phyloP scores from a whole-genome alignment of 371 early-diverging fungal species.

The Capillidium heterosporum region DNA sequence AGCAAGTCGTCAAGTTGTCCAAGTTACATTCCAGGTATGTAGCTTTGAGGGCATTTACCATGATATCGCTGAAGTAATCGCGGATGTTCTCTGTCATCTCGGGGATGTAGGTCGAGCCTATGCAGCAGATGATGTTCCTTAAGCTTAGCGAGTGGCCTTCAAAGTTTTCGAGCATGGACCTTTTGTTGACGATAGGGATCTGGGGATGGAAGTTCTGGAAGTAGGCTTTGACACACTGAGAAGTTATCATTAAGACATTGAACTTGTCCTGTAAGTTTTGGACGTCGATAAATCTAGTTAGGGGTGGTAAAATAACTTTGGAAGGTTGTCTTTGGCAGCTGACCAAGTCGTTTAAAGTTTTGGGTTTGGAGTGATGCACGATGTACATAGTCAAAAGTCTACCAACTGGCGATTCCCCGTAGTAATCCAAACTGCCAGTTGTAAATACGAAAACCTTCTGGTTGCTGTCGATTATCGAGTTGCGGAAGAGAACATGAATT shows the following conservation, averaged over 20 bases:
- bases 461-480: slow-evolving; percentile 1
- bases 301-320: too few relatives aligned
- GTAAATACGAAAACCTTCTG: background rate
- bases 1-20: background rate
- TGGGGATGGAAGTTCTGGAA: background rate
- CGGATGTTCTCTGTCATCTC: background rate
- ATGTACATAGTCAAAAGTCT: background rate
- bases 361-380: background rate
- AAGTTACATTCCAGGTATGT: background rate
- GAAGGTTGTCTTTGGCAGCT: too few relatives aligned
- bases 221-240: slow-evolving; percentile 8
- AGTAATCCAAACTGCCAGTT: slow-evolving; percentile 1
- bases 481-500: background rate
- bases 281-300: too few relatives aligned
- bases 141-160: background rate
- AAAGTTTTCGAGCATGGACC: background rate
- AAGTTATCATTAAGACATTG: too few relatives aligned
- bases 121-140: background rate
- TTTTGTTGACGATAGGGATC: background rate
- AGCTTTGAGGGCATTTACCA: background rate
- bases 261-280: too few relatives aligned
- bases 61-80: background rate
- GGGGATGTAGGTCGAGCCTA: background rate
- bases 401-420: background rate
- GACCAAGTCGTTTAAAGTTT: background rate